Conservation (phyloP, 75 land plant genomes). For the Selaginella moellendorffii region DNA sequence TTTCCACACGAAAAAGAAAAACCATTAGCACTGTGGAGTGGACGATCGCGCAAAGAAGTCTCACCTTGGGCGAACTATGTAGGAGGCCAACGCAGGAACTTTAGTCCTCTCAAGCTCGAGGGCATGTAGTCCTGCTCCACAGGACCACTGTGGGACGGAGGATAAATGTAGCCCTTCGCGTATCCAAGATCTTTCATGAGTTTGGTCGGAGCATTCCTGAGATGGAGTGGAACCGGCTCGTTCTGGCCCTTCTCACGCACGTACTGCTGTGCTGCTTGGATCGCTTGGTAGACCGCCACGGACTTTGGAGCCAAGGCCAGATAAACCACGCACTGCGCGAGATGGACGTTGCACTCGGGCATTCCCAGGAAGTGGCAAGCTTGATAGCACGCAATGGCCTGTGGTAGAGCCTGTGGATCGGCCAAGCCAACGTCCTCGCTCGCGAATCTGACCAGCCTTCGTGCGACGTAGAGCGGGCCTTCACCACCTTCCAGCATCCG, state of each 20-base stretch:
- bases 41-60: too few species aligned
- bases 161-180: constrained; percentile 63
- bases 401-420: constrained; percentile 1
- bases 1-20: too few species aligned
- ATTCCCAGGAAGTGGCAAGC: constrained; percentile 91
- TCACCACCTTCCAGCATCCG: neutral
- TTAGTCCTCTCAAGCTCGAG: constrained; percentile 46
- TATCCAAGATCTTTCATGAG: constrained; percentile 93
- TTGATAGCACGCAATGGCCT: constrained; percentile 9
- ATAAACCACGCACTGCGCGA: constrained; percentile 86
- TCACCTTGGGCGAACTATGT: too few species aligned
- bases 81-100: constrained; percentile 69
- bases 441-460: constrained; percentile 1
- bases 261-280: constrained; percentile 49
- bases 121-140: constrained; percentile 56
- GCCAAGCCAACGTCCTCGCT: constrained; percentile 7
- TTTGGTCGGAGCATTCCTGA: constrained; percentile 88
- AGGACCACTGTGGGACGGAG: constrained; percentile 42
- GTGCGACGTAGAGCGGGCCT: neutral
- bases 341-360: constrained; percentile 87
- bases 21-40: too few species aligned
- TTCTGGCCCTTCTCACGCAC: constrained; percentile 68
- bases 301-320: constrained; percentile 85
- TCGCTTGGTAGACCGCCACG: constrained; percentile 59
- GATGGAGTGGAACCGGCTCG: constrained; percentile 83